Conservation (phyloP, 768 basidiomycete genomes). For the Mycena polygramma region DNA sequence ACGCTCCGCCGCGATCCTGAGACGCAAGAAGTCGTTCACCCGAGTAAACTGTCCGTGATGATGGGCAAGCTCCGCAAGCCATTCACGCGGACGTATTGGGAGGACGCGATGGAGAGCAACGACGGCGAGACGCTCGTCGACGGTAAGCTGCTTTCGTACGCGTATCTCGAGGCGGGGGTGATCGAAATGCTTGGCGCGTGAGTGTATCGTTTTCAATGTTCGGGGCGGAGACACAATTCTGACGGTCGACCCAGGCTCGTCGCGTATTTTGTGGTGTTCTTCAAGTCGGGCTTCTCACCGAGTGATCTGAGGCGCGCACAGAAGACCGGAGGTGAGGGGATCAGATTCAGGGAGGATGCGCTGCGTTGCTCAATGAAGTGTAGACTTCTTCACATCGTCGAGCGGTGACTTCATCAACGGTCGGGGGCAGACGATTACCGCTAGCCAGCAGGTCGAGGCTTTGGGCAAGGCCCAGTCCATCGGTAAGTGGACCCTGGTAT, state of each 20-base stretch:
- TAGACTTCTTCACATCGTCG: slow-evolving; percentile 61
- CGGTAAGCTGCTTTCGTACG: slow-evolving; percentile 70
- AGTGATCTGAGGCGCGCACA: slow-evolving; percentile 67
- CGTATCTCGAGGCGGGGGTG: slow-evolving; percentile 75
- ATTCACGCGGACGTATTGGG: slow-evolving; percentile 72
- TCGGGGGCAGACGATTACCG: slow-evolving; percentile 61
- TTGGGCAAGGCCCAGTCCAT: slow-evolving; percentile 74
- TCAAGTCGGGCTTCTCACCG: slow-evolving; percentile 72
- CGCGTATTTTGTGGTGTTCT: slow-evolving; percentile 77
- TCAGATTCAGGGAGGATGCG: too few species aligned
- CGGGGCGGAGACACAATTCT: background rate
- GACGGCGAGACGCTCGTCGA: slow-evolving; percentile 76
- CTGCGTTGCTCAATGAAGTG: background rate
- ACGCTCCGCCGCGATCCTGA: slow-evolving; percentile 68
- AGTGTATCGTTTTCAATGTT: slow-evolving; percentile 39
- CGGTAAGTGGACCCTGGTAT: slow-evolving; percentile 45
- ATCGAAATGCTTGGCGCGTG: slow-evolving; percentile 71
- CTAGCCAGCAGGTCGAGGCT: slow-evolving; percentile 66
- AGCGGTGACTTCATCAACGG: slow-evolving; percentile 70
- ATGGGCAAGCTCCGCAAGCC: slow-evolving; percentile 59
- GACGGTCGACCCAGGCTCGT: slow-evolving; percentile 55
- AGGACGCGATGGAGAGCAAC: slow-evolving; percentile 63
- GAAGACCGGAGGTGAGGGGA: slow-evolving; percentile 49
- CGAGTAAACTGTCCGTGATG: slow-evolving; percentile 55
- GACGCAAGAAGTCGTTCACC: slow-evolving; percentile 57